phyloP scores from a whole-genome alignment of 805 yeast species.

The Candida caryicola region DNA sequence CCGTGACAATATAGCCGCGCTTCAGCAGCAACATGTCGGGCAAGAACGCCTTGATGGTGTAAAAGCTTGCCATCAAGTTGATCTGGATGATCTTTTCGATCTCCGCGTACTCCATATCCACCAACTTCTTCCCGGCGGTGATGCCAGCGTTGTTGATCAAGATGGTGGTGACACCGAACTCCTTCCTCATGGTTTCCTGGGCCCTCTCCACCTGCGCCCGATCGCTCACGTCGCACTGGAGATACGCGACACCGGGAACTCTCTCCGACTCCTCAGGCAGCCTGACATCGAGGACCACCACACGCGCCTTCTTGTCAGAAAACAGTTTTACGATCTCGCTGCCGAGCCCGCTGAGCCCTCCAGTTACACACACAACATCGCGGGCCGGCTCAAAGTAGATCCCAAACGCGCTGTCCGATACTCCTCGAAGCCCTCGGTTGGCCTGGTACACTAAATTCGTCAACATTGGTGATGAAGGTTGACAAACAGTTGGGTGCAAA shows the following conservation, averaged over 20 bases:
- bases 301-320: slow-evolving; percentile 41
- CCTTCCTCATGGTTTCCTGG: slow-evolving; percentile 39
- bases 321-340: slow-evolving; percentile 53
- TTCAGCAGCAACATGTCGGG: slow-evolving; percentile 63
- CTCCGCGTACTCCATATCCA: slow-evolving; percentile 53
- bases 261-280: slow-evolving; percentile 36
- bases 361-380: slow-evolving; percentile 76
- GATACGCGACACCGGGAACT: slow-evolving; percentile 48
- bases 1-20: slow-evolving; percentile 75
- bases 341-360: slow-evolving; percentile 83
- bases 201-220: slow-evolving; percentile 40
- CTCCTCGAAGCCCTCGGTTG: slow-evolving; percentile 22
- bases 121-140: slow-evolving; percentile 53
- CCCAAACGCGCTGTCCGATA: slow-evolving; percentile 47
- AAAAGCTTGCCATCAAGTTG: slow-evolving; percentile 68
- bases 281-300: slow-evolving; percentile 64
- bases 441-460: slow-evolving; percentile 6
- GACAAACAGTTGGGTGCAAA: neutral
- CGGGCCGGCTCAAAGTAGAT: slow-evolving; percentile 47
- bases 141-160: slow-evolving; percentile 87
- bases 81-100: slow-evolving; percentile 62
- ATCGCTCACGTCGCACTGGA: slow-evolving; percentile 68
- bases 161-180: slow-evolving; percentile 60
- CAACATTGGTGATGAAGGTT: neutral
- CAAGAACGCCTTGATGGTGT: slow-evolving; percentile 64